Percentiles rank a stretch among this genome's conserved stretches.
These are phyloP conservation scores for Venturia asperata DNA, from an alignment of 2,329 filamentous ascomycete species.

Conservation along the genomic window DNA sequence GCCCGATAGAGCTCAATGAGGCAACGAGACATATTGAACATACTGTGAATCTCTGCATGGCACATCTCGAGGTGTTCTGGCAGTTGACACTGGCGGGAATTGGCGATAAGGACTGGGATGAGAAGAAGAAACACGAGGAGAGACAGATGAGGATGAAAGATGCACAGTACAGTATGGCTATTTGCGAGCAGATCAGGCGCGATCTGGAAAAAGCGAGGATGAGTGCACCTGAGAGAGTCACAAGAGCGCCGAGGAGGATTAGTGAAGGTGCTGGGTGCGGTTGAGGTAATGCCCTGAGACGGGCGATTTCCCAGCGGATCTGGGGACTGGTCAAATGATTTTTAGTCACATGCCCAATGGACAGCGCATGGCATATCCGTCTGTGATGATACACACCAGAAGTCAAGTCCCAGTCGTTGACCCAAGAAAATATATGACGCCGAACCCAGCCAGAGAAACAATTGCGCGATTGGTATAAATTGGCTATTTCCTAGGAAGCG, in stretches of 20 bases:
- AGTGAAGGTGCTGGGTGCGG: neutral
- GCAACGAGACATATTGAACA: constrained; percentile 8
- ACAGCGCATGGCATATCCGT: too few relatives aligned
- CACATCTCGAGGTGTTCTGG: neutral
- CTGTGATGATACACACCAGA: too few relatives aligned
- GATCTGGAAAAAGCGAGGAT: neutral
- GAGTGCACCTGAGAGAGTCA: neutral
- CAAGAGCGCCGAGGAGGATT: neutral
- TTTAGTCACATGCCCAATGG: too few relatives aligned
- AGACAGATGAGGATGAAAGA: constrained; percentile 1
- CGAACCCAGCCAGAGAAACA: too few relatives aligned
- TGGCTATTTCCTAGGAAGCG: too few relatives aligned
- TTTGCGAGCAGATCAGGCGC: neutral
- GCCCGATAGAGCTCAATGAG: constrained; percentile 4
- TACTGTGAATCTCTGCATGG: constrained; percentile 1
- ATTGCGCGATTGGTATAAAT: too few relatives aligned
- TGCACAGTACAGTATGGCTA: neutral
- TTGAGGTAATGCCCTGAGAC: neutral
- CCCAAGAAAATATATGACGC: too few relatives aligned
- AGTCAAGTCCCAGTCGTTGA: too few relatives aligned
- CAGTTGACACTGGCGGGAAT: neutral
- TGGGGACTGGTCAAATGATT: too few relatives aligned
- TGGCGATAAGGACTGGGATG: neutral
- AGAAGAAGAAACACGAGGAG: neutral
- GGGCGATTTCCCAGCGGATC: neutral